Conservation (phyloP, 345 rosid genomes). For the Citrus medica region DNA sequence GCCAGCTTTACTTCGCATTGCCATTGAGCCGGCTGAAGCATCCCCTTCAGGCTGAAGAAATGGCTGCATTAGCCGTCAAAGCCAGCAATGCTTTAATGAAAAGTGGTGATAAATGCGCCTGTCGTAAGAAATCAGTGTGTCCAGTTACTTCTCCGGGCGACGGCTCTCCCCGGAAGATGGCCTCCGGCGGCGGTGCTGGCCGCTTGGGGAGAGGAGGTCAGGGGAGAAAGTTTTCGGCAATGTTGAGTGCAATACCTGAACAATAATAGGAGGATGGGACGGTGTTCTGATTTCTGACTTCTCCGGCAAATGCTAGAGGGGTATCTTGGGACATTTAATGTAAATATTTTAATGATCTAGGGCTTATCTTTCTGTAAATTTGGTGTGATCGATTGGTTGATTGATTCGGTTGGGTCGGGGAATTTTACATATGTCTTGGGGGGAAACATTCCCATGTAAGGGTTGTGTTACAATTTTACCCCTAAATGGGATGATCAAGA, state of each 20-base stretch:
- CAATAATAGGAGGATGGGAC: conserved; percentile 38
- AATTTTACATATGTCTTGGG: background rate
- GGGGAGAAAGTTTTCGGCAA: conserved; percentile 43
- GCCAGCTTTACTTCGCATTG: conserved; percentile 83
- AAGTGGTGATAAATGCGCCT: conserved; percentile 34
- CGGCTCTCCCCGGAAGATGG: conserved; percentile 17
- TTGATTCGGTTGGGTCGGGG: background rate
- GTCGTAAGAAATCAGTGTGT: conserved; percentile 36
- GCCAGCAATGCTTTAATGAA: conserved; percentile 88
- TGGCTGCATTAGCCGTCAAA: conserved; percentile 98
- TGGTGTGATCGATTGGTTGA: background rate
- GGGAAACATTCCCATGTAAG: conserved; percentile 9
- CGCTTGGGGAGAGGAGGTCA: conserved; percentile 33
- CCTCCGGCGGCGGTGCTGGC: conserved; percentile 19
- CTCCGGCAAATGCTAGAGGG: background rate
- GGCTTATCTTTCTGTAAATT: background rate
- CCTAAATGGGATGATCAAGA: conserved; percentile 28
- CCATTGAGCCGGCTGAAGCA: conserved; percentile 59
- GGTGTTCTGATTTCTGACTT: too few species aligned
- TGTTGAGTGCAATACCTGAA: conserved; percentile 74
- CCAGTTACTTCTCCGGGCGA: conserved; percentile 29
- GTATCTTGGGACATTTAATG: conserved; percentile 8
- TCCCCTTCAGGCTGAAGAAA: conserved; percentile 73
- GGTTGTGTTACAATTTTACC: conserved; percentile 46
- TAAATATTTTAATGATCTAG: conserved; percentile 3